Evolutionary conservation across 345 rosid species (phyloP).

Genomic region (Carallia brachiata): DNA sequence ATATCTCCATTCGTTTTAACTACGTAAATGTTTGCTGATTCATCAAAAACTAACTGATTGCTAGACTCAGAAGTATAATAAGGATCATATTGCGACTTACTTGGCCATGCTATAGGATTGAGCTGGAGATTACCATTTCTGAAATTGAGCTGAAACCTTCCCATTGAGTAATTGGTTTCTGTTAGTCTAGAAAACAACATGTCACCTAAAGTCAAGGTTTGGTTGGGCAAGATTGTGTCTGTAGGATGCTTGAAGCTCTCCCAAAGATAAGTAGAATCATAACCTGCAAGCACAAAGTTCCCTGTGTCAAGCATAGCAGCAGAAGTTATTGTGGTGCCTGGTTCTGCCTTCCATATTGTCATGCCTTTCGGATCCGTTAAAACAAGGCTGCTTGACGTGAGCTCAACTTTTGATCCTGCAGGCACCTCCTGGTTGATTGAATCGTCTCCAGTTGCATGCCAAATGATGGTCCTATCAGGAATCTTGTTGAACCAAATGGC

Average conservation of each 20-base stretch:
- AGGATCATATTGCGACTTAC: not conserved
- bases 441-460: slow-evolving; percentile 25
- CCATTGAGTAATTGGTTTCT: slow-evolving; percentile 20
- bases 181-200: slow-evolving; percentile 14
- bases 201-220: slow-evolving; percentile 23
- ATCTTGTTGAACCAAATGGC: slow-evolving; percentile 35
- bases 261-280: slow-evolving; percentile 25
- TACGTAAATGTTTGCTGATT: slow-evolving; percentile 4
- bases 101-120: slow-evolving; percentile 20
- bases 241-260: slow-evolving; percentile 41
- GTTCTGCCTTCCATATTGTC: slow-evolving; percentile 3
- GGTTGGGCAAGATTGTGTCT: slow-evolving; percentile 42
- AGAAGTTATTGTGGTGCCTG: not conserved
- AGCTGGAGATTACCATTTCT: slow-evolving; percentile 17
- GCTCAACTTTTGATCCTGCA: slow-evolving; percentile 29
- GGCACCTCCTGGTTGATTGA: not conserved
- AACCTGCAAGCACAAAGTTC: slow-evolving; percentile 38
- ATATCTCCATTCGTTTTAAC: slow-evolving; percentile 1
- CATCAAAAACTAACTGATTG: slow-evolving; percentile 12
- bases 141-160: slow-evolving; percentile 26
- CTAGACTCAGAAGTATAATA: slow-evolving; percentile 22
- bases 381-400: slow-evolving; percentile 11
- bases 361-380: slow-evolving; percentile 21
- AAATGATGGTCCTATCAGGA: slow-evolving; percentile 28
- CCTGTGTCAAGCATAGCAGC: slow-evolving; percentile 36